Percentiles rank a stretch among this genome's conserved stretches.
phyloP scores from a whole-genome alignment of 257 asterid species.

The Petunia secreta region DNA sequence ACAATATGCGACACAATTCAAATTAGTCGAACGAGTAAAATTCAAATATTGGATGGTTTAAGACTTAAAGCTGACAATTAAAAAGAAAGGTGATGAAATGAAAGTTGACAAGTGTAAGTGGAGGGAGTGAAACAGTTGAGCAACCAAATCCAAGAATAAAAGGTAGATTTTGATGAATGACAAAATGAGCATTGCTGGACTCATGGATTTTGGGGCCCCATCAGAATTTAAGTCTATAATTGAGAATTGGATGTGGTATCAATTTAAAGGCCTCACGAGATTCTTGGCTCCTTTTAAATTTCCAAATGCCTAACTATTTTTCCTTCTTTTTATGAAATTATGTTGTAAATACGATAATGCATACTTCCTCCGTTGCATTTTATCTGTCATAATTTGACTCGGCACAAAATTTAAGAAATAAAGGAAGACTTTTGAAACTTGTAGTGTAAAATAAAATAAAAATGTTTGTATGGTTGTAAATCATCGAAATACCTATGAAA shows the following conservation, averaged over 20 bases:
- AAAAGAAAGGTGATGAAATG: not conserved
- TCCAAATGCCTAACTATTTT: not conserved
- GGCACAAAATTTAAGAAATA: too few species aligned
- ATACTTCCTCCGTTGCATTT: too few species aligned
- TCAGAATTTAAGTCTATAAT: constrained; percentile 28
- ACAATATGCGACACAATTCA: too few species aligned
- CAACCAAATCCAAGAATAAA: constrained; percentile 20
- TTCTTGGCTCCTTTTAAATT: constrained; percentile 11
- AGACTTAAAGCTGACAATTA: too few species aligned
- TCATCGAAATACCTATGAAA: too few species aligned
- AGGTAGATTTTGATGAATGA: not conserved
- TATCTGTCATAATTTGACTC: too few species aligned
- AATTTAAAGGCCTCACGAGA: constrained; percentile 33
- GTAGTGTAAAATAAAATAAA: too few species aligned
- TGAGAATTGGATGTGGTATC: constrained; percentile 32
- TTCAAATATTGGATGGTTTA: too few species aligned
- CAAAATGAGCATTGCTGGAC: not conserved
- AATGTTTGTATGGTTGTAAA: too few species aligned
- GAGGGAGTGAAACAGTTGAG: constrained; percentile 18
- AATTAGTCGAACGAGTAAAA: too few species aligned
- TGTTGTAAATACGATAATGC: too few species aligned
- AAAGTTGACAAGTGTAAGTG: not conserved
- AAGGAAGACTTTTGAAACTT: too few species aligned
- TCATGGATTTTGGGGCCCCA: constrained; percentile 13
- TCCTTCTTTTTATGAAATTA: not conserved